phyloP scores from a whole-genome alignment of 306 rosid genomes.

The Benincasa hispida region DNA sequence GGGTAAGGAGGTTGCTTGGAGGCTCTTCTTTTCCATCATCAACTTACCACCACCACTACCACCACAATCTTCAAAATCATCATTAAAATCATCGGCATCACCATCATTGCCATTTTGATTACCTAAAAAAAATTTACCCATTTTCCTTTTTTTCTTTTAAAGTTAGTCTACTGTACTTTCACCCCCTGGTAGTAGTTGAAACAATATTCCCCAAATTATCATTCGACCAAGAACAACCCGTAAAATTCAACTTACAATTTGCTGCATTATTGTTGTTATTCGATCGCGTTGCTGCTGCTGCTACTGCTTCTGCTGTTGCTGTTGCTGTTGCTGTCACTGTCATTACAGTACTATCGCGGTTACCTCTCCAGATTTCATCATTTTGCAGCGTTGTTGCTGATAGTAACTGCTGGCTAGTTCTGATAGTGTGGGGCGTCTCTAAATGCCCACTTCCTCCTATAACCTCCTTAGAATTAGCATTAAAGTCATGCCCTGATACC shows the following conservation, averaged over 20 bases:
- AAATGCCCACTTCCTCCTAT: neutral
- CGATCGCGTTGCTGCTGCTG: no score
- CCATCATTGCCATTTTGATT: constrained; percentile 9
- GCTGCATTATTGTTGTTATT: neutral
- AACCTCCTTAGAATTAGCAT: no score
- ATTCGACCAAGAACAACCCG: constrained; percentile 21
- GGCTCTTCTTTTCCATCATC: constrained; percentile 6
- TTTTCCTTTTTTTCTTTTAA: neutral
- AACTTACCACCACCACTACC: neutral
- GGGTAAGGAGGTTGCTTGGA: neutral
- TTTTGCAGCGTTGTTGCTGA: neutral
- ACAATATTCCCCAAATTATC: constrained; percentile 24
- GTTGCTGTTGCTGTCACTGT: neutral
- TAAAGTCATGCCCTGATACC: neutral
- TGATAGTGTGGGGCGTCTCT: neutral
- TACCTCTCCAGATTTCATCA: neutral
- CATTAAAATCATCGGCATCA: constrained; percentile 7
- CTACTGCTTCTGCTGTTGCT: neutral
- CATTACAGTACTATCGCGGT: neutral
- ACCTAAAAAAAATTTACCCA: neutral
- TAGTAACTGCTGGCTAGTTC: neutral
- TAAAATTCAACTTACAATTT: constrained; percentile 32
- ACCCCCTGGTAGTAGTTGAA: constrained; percentile 19
- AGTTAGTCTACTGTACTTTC: constrained; percentile 49
- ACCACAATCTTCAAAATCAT: neutral